phyloP scores from a whole-genome alignment of 768 basidiomycete species.

The Podaxis mareebaensis region DNA sequence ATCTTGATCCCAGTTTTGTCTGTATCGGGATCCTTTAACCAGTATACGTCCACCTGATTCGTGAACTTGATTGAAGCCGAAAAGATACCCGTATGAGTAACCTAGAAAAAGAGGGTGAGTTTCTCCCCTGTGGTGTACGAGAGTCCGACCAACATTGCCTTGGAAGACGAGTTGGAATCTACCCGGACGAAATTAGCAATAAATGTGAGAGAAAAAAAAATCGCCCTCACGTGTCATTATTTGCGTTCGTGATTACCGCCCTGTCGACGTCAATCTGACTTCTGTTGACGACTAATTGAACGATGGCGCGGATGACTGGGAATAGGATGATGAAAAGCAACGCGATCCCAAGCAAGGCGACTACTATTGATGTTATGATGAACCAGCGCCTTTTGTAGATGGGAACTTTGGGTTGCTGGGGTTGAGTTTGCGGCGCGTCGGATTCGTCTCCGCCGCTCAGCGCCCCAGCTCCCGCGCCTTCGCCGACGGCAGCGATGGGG shows the following conservation, averaged over 20 bases:
- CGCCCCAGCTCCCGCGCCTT: constrained; percentile 5
- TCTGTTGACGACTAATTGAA: constrained; percentile 62
- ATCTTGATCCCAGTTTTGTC: constrained; percentile 46
- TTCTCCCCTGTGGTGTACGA: not conserved
- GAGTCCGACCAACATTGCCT: constrained; percentile 45
- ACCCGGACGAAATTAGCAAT: not conserved
- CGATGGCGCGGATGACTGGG: constrained; percentile 67
- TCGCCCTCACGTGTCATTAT: constrained; percentile 55
- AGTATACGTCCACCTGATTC: constrained; percentile 56
- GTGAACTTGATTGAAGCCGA: constrained; percentile 63
- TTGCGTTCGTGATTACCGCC: constrained; percentile 51
- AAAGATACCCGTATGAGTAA: constrained; percentile 67
- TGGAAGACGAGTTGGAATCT: constrained; percentile 56
- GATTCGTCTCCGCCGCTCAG: not conserved
- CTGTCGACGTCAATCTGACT: constrained; percentile 52
- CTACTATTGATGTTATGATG: constrained; percentile 55
- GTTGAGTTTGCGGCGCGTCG: constrained; percentile 18
- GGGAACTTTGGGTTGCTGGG: constrained; percentile 32
- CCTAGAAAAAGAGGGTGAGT: constrained; percentile 33
- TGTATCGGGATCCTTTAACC: constrained; percentile 42
- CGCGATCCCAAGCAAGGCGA: constrained; percentile 54
- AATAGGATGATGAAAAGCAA: constrained; percentile 68
- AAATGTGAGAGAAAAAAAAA: not conserved
- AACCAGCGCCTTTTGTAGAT: constrained; percentile 67
- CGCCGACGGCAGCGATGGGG: constrained; percentile 17